Conservation (phyloP, 768 basidiomycete genomes). For the Nevesoporus exiguus region DNA sequence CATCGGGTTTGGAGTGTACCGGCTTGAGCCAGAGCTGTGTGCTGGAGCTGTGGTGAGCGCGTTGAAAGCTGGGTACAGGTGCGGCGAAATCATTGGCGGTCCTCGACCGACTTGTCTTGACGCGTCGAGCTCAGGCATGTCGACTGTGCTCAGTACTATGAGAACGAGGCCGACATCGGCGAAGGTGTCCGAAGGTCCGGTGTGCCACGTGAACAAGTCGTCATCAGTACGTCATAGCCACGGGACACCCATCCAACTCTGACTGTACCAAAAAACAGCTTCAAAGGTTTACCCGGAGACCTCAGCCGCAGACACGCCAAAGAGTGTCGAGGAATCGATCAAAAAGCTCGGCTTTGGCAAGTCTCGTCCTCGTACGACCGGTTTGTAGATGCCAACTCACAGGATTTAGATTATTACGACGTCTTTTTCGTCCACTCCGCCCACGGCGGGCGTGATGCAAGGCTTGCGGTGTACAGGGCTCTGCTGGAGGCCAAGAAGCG, state of each 20-base stretch:
- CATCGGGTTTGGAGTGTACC: slow-evolving; percentile 27
- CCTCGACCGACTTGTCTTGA: not conserved
- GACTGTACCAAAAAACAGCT: slow-evolving; percentile 11
- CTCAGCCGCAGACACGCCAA: slow-evolving; percentile 1
- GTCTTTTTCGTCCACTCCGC: slow-evolving; percentile 48
- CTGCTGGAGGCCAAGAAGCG: slow-evolving; percentile 33
- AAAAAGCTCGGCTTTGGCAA: slow-evolving; percentile 18
- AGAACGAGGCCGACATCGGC: slow-evolving; percentile 28
- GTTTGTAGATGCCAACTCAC: not conserved
- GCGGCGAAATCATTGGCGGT: no score
- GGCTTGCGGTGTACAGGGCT: slow-evolving; percentile 40
- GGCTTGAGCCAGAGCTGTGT: slow-evolving; percentile 7
- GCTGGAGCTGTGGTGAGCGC: slow-evolving; percentile 18
- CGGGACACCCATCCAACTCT: not conserved
- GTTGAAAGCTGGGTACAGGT: slow-evolving; percentile 29
- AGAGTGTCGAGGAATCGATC: slow-evolving; percentile 22
- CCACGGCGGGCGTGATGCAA: slow-evolving; percentile 34
- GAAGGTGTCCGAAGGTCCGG: slow-evolving; percentile 21
- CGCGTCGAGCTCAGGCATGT: slow-evolving; percentile 18
- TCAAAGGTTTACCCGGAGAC: slow-evolving; percentile 16
- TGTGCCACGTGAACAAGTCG: slow-evolving; percentile 27
- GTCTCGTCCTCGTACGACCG: not conserved
- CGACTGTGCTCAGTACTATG: slow-evolving; percentile 24
- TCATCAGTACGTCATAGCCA: slow-evolving; percentile 23
- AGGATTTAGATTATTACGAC: slow-evolving; percentile 40